phyloP scores from a whole-genome alignment of 441 rosid species.

The Erodium trifolium region DNA sequence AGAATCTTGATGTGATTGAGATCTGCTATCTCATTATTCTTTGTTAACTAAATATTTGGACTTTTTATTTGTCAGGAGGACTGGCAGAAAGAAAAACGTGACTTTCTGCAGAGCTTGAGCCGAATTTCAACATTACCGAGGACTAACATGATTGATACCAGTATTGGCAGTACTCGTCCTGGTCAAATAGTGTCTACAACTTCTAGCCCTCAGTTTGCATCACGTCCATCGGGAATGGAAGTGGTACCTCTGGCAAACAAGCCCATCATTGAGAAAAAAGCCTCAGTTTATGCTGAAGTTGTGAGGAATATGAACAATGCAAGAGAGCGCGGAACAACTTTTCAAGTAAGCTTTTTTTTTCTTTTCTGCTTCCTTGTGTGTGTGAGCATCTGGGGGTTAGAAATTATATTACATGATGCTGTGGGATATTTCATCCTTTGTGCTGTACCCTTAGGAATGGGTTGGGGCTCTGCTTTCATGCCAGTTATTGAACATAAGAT shows the following conservation, averaged over 20 bases:
- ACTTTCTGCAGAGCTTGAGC: slow-evolving; percentile 88
- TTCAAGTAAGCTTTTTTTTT: slow-evolving; percentile 44
- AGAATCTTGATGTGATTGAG: slow-evolving; percentile 2
- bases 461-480: no score
- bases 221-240: slow-evolving; percentile 47
- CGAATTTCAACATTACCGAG: slow-evolving; percentile 76
- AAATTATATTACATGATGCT: slow-evolving; percentile 11
- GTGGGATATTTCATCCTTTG: slow-evolving; percentile 13
- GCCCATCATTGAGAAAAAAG: slow-evolving; percentile 67
- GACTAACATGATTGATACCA: slow-evolving; percentile 43
- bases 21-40: slow-evolving; percentile 10
- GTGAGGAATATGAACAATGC: slow-evolving; percentile 72
- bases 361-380: neutral
- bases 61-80: slow-evolving; percentile 55
- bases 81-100: slow-evolving; percentile 92
- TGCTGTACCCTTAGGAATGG: neutral
- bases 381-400: neutral
- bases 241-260: slow-evolving; percentile 51
- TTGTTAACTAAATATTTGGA: slow-evolving; percentile 17
- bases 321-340: slow-evolving; percentile 67
- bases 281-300: slow-evolving; percentile 64
- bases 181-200: slow-evolving; percentile 48
- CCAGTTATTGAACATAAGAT: no score
- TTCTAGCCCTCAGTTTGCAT: slow-evolving; percentile 54
- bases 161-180: slow-evolving; percentile 31